phyloP scores from a whole-genome alignment of 106 monocot species.

The Apostasia ramifera region DNA sequence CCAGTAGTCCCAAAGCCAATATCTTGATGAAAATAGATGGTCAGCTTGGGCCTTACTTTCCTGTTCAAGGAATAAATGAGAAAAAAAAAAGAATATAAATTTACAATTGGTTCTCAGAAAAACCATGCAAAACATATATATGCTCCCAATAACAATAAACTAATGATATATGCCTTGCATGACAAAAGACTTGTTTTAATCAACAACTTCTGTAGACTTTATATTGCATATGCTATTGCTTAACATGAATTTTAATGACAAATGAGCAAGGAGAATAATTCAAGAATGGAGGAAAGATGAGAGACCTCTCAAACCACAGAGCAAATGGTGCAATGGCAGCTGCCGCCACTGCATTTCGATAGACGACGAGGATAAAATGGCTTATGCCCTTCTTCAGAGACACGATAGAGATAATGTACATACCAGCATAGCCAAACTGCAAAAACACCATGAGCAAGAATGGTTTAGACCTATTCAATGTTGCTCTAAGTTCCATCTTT shows the following conservation, averaged over 20 bases:
- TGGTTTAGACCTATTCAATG: slow-evolving; percentile 32
- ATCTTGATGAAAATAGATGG: slow-evolving; percentile 57
- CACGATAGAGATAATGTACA: slow-evolving; percentile 38
- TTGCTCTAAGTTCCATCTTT: neutral
- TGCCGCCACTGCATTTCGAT: slow-evolving; percentile 38
- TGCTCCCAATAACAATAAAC: too few relatives aligned
- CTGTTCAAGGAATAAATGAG: neutral
- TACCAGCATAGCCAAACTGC: slow-evolving; percentile 54
- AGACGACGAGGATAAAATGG: slow-evolving; percentile 69
- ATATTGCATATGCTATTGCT: too few relatives aligned
- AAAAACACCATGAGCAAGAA: slow-evolving; percentile 48
- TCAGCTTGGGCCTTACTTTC: slow-evolving; percentile 90
- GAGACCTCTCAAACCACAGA: slow-evolving; percentile 44
- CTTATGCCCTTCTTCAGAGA: slow-evolving; percentile 53
- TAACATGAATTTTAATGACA: too few relatives aligned
- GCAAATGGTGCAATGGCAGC: slow-evolving; percentile 48
- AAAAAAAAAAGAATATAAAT: neutral
- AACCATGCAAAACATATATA: too few relatives aligned
- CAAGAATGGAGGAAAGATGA: neutral
- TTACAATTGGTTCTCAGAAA: too few relatives aligned
- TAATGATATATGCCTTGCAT: too few relatives aligned
- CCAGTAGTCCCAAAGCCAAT: slow-evolving; percentile 46
- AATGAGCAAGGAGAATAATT: too few relatives aligned
- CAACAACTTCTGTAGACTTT: too few relatives aligned
- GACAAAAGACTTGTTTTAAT: too few relatives aligned